Conservation (phyloP, 2,329 filamentous ascomycete species). For the Myriosclerotinia curreyana region DNA sequence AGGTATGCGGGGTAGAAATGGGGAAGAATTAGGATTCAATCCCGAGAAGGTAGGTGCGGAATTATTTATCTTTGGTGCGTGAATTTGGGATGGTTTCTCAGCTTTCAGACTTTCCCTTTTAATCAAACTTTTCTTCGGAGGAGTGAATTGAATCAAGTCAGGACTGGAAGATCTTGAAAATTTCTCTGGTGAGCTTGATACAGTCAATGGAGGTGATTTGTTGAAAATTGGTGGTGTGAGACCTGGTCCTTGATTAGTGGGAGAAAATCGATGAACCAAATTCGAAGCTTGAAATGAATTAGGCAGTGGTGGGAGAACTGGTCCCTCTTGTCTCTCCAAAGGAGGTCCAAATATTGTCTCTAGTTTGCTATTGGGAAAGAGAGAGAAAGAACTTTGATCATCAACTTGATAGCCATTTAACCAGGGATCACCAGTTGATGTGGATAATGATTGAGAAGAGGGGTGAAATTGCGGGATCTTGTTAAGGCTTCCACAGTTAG, state of each 20-base stretch:
- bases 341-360: neutral
- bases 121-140: neutral
- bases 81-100: neutral
- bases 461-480: neutral
- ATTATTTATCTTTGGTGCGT: neutral
- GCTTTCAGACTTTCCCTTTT: neutral
- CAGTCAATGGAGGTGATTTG: neutral
- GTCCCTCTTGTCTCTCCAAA: neutral
- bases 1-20: neutral
- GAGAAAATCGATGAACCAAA: neutral
- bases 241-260: neutral
- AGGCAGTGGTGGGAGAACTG: neutral
- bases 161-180: neutral
- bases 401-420: slow-evolving; percentile 11
- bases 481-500: no score
- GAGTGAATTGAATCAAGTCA: slow-evolving; percentile 15
- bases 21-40: slow-evolving; percentile 3
- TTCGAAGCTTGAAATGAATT: neutral
- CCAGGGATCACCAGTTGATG: no score
- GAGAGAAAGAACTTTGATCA: neutral
- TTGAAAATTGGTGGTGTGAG: neutral
- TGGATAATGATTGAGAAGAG: neutral
- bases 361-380: neutral
- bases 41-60: neutral
- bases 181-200: neutral